These are phyloP conservation scores for Xylaria telfairii DNA, from an alignment of 495 filamentous ascomycete genomes.

Conservation along the genomic window DNA sequence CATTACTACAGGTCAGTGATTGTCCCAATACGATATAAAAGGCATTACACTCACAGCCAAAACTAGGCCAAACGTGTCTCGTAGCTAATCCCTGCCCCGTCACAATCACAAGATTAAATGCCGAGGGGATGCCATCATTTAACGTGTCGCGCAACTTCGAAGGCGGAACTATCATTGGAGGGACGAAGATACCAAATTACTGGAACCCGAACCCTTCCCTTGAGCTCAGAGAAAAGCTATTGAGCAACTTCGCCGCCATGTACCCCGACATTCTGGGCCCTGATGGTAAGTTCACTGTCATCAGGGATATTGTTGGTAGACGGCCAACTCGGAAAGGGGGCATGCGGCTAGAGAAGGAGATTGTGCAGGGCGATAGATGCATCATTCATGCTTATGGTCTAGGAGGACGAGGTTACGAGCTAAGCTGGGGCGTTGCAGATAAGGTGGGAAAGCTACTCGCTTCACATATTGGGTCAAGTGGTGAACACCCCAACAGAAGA, in stretches of 20 bases:
- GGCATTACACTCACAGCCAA: slow-evolving; percentile 13
- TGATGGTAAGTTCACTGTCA: slow-evolving; percentile 41
- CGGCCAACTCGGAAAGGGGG: slow-evolving; percentile 51
- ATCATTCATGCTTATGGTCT: slow-evolving; percentile 70
- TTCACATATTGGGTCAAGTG: slow-evolving; percentile 29
- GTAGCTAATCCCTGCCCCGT: slow-evolving; percentile 48
- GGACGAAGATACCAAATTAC: slow-evolving; percentile 65
- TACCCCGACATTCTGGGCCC: slow-evolving; percentile 45
- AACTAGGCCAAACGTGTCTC: slow-evolving; percentile 51
- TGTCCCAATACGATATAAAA: not conserved
- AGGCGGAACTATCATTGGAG: slow-evolving; percentile 68
- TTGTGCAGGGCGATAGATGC: slow-evolving; percentile 35
- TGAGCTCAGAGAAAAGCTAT: slow-evolving; percentile 54
- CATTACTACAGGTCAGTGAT: slow-evolving; percentile 57
- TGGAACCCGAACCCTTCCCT: slow-evolving; percentile 57
- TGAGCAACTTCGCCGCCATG: slow-evolving; percentile 47
- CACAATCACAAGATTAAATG: slow-evolving; percentile 66
- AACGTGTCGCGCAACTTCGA: slow-evolving; percentile 64
- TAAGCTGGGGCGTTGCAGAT: slow-evolving; percentile 56
- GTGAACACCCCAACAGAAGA: not conserved
- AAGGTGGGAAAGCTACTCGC: slow-evolving; percentile 42
- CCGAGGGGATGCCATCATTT: slow-evolving; percentile 64
- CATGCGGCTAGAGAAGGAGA: slow-evolving; percentile 52
- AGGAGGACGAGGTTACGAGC: slow-evolving; percentile 65
- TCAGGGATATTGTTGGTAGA: slow-evolving; percentile 54